Conservation (phyloP, 2,329 filamentous ascomycete genomes). For the Cryoendolithus antarcticus region DNA sequence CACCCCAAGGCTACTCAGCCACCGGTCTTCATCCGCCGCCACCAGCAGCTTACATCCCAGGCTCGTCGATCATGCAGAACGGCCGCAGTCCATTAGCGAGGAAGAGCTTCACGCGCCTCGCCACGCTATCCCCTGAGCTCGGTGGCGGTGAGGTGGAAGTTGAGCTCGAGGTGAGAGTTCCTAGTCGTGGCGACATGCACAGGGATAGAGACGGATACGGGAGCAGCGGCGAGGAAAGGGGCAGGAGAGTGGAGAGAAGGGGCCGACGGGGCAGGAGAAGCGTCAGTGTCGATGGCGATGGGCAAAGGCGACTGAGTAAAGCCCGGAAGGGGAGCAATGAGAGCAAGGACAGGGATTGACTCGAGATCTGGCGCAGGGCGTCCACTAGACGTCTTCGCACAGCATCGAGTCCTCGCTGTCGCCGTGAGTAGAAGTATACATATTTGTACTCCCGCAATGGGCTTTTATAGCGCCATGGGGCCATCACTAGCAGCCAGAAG, state of each 20-base stretch:
- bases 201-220: conserved; percentile 5
- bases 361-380: too few species aligned
- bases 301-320: conserved; percentile 15
- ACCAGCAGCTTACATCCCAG: conserved; percentile 4
- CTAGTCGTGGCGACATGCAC: conserved; percentile 6
- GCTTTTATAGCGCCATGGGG: too few species aligned
- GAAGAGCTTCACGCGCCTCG: conserved; percentile 26
- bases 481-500: too few species aligned
- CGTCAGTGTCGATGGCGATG: conserved; percentile 11
- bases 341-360: too few species aligned
- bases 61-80: conserved; percentile 12
- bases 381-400: too few species aligned
- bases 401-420: too few species aligned
- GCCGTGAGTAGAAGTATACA: too few species aligned
- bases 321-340: conserved; percentile 6
- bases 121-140: conserved; percentile 12
- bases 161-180: conserved; percentile 11
- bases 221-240: neutral
- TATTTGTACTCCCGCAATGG: too few species aligned
- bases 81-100: conserved; percentile 35
- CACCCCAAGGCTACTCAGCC: neutral
- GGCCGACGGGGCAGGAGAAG: conserved; percentile 8
- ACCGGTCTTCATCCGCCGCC: conserved; percentile 2
- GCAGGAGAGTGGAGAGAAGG: conserved; percentile 2
- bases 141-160: conserved; percentile 6